phyloP scores from a whole-genome alignment of 106 monocot species.

The Iris macrosiphon region DNA sequence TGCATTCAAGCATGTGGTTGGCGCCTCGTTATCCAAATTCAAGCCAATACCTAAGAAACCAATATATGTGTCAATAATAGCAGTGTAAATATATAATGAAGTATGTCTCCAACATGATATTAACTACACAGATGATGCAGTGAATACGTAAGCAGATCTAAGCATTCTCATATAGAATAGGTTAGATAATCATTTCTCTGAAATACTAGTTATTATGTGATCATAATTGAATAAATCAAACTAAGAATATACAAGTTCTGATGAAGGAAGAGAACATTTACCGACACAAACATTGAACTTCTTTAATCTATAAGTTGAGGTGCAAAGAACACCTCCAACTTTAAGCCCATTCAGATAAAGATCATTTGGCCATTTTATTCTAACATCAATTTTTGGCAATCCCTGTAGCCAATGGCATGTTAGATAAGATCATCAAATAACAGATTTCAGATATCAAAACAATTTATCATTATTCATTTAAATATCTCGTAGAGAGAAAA shows the following conservation, averaged over 20 bases:
- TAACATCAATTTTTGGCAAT: constrained; percentile 57
- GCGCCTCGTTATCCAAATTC: constrained; percentile 86
- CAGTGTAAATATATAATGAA: too few relatives aligned
- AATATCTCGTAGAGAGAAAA: not conserved
- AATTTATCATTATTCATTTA: not conserved
- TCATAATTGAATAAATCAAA: too few relatives aligned
- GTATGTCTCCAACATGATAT: too few relatives aligned
- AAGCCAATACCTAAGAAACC: constrained; percentile 78
- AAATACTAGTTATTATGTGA: too few relatives aligned
- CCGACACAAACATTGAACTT: constrained; percentile 86
- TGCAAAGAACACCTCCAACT: constrained; percentile 90
- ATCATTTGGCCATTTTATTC: constrained; percentile 99
- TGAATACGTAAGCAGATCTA: too few relatives aligned
- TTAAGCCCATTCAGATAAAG: constrained; percentile 85
- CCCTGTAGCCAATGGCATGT: constrained; percentile 47
- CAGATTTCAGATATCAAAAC: not conserved
- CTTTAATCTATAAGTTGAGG: constrained; percentile 75
- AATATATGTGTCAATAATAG: too few relatives aligned
- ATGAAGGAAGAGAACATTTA: constrained; percentile 29
- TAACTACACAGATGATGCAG: too few relatives aligned
- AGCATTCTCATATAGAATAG: too few relatives aligned
- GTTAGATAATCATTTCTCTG: too few relatives aligned
- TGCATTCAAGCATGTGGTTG: constrained; percentile 86
- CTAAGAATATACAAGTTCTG: not conserved
- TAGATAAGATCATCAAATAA: constrained; percentile 3